These are phyloP conservation scores for Kurtzmaniella quercitrusa DNA, from an alignment of 1,139 yeast genomes.

Conservation along the genomic window DNA sequence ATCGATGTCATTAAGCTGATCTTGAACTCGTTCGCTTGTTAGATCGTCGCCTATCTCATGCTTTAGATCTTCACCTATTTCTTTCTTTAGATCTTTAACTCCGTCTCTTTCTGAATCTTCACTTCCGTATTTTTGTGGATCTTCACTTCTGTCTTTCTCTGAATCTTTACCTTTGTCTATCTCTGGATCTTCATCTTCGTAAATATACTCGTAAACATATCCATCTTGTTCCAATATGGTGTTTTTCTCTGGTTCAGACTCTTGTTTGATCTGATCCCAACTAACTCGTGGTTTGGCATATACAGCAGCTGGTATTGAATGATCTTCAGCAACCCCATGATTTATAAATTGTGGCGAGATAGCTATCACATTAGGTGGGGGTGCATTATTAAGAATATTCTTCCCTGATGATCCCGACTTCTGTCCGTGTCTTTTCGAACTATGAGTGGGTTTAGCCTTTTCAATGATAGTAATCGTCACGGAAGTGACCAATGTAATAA, in stretches of 20 bases:
- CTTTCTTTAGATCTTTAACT: too few species aligned
- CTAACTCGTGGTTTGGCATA: slow-evolving; percentile 23
- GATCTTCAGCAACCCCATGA: slow-evolving; percentile 11
- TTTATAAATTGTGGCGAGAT: slow-evolving; percentile 23
- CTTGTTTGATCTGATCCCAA: slow-evolving; percentile 4
- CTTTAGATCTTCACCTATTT: too few species aligned
- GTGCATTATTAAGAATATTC: slow-evolving; percentile 17
- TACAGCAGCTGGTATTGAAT: not conserved
- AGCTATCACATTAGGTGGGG: slow-evolving; percentile 20
- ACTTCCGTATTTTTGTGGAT: too few species aligned
- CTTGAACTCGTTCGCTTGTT: too few species aligned
- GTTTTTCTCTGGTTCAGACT: not conserved
- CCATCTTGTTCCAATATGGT: slow-evolving; percentile 7
- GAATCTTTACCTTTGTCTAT: not conserved
- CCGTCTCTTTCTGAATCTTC: too few species aligned
- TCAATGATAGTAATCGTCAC: not conserved
- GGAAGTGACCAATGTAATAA: not conserved
- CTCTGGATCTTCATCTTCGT: slow-evolving; percentile 3
- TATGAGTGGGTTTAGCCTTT: not conserved
- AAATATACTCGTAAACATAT: slow-evolving; percentile 8
- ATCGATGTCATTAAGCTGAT: too few species aligned
- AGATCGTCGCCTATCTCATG: too few species aligned
- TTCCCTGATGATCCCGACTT: slow-evolving; percentile 11
- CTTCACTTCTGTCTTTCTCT: too few species aligned
- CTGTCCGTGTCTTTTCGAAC: not conserved